phyloP scores from a whole-genome alignment of 1,284 basidiomycete species.

The Xerocomus minutiporus region DNA sequence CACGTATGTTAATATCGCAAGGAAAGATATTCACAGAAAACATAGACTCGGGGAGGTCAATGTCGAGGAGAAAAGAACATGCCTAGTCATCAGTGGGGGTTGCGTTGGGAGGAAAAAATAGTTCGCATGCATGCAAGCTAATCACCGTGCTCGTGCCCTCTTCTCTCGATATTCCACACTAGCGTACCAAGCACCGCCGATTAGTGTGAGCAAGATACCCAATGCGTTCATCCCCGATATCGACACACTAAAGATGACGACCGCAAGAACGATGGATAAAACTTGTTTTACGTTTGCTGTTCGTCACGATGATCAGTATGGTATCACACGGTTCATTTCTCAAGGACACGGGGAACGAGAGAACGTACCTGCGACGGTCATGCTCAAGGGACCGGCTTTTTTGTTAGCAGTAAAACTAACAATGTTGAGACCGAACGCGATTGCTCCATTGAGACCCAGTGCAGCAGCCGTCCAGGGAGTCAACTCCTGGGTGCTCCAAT shows the following conservation, averaged over 20 bases:
- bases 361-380: constrained; percentile 78
- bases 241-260: constrained; percentile 75
- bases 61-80: not conserved
- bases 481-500: constrained; percentile 51
- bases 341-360: not conserved
- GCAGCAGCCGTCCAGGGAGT: constrained; percentile 47
- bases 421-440: constrained; percentile 89
- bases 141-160: constrained; percentile 22
- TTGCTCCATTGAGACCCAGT: constrained; percentile 71
- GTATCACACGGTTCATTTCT: not conserved
- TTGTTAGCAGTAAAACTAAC: constrained; percentile 91
- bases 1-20: not conserved
- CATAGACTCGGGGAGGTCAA: not conserved
- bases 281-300: constrained; percentile 90
- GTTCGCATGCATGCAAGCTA: not conserved
- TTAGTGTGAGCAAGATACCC: constrained; percentile 77
- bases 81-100: not conserved
- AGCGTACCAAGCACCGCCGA: constrained; percentile 83
- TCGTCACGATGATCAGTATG: constrained; percentile 4
- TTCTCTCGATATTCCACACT: constrained; percentile 68
- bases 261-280: constrained; percentile 83
- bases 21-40: not conserved
- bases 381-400: constrained; percentile 79
- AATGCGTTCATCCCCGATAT: constrained; percentile 75
- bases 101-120: not conserved